Evolutionary conservation across 345 rosid species (phyloP).

Genomic region (Turnera subulata): DNA sequence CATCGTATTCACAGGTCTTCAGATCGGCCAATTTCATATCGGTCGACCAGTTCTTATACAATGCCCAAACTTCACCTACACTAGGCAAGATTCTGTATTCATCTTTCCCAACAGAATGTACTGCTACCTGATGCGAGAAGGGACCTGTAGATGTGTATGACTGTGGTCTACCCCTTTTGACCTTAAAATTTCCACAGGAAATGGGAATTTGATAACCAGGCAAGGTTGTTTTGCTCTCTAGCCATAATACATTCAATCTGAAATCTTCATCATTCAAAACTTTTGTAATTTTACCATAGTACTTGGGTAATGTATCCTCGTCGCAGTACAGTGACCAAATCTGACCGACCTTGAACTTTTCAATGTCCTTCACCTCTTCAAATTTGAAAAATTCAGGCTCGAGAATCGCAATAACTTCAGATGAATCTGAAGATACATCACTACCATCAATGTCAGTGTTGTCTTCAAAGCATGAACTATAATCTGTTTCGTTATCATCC

Average conservation of each 20-base stretch:
- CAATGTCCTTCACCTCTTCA: constrained; percentile 38
- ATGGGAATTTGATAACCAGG: too few relatives aligned
- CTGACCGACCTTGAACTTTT: constrained; percentile 38
- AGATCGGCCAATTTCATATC: constrained; percentile 11
- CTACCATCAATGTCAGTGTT: too few relatives aligned
- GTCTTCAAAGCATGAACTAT: too few relatives aligned
- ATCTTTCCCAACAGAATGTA: constrained; percentile 11
- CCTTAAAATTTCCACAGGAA: constrained; percentile 47
- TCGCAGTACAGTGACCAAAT: constrained; percentile 46
- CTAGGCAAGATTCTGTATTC: constrained; percentile 38
- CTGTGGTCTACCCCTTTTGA: constrained; percentile 27
- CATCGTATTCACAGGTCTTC: constrained; percentile 28
- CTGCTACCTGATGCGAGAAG: constrained; percentile 47
- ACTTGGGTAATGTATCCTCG: constrained; percentile 39
- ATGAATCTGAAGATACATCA: too few relatives aligned
- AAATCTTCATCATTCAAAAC: constrained; percentile 30
- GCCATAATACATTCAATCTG: constrained; percentile 44
- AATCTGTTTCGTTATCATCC: too few relatives aligned
- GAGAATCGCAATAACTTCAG: too few relatives aligned
- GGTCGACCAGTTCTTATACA: constrained; percentile 30
- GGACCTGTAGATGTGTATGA: constrained; percentile 20
- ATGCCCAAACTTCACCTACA: constrained; percentile 60
- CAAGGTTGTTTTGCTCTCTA: constrained; percentile 33
- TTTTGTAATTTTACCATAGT: constrained; percentile 43
- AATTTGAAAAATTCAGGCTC: too few relatives aligned